phyloP scores from a whole-genome alignment of 2,329 filamentous ascomycete species.

The Dryadomyces quercus-mongolicae region DNA sequence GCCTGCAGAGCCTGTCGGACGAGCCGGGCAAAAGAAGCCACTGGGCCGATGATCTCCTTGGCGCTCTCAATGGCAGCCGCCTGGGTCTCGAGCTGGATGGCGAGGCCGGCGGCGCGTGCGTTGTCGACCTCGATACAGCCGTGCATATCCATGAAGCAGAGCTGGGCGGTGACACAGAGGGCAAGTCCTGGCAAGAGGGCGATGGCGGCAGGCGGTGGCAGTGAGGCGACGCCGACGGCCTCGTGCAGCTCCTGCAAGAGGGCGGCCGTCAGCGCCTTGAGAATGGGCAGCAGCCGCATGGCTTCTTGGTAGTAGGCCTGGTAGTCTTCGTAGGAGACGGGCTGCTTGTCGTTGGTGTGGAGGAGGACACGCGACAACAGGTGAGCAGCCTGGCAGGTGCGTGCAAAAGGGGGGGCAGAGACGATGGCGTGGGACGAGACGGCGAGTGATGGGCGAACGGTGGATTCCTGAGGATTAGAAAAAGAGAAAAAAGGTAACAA shows the following conservation, averaged over 20 bases:
- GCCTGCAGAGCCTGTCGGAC: not conserved
- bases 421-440: constrained; percentile 3
- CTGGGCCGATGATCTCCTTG: constrained; percentile 1
- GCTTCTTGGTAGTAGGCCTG: constrained; percentile 6
- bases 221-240: not conserved
- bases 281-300: constrained; percentile 5
- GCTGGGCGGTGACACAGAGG: constrained; percentile 7
- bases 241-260: constrained; percentile 5
- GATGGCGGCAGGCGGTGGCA: not conserved
- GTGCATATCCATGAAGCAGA: constrained; percentile 9
- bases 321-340: constrained; percentile 3
- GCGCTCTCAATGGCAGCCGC: constrained; percentile 2
- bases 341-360: constrained; percentile 5
- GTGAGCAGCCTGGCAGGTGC: constrained; percentile 10
- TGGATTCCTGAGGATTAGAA: constrained; percentile 3
- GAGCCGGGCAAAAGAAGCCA: constrained; percentile 1
- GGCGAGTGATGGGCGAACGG: constrained; percentile 8
- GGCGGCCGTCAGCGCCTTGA: constrained; percentile 4
- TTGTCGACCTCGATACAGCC: constrained; percentile 8
- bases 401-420: constrained; percentile 8
- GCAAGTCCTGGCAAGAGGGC: constrained; percentile 4
- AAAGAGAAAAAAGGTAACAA: too few species aligned
- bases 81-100: constrained; percentile 9
- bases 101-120: constrained; percentile 1
- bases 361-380: constrained; percentile 9